A percentile compares a stretch with the other conserved stretches of the same genome.
Conservation (phyloP, 495 filamentous ascomycete genomes). For the Aspergillus steynii region DNA sequence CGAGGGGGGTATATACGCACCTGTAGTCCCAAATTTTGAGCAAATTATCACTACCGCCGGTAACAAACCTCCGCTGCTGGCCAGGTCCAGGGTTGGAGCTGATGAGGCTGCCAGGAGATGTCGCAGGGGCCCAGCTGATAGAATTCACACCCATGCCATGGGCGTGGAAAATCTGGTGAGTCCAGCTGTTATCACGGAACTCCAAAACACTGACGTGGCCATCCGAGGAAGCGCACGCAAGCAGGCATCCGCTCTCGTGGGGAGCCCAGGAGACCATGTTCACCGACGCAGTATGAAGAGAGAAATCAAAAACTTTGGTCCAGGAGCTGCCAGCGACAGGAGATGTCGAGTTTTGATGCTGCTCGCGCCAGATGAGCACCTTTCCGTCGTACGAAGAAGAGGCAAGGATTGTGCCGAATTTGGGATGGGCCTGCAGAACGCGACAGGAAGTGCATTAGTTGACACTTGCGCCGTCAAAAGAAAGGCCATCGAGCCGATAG, state of each 20-base stretch:
- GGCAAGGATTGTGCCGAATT: conserved; percentile 97
- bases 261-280: conserved; percentile 98
- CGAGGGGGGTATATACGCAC: conserved; percentile 30
- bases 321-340: conserved; percentile 55
- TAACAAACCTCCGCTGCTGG: conserved; percentile 77
- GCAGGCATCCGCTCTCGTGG: conserved; percentile 89
- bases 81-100: conserved; percentile 63
- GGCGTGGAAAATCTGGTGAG: conserved; percentile 83
- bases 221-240: conserved; percentile 91
- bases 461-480: neutral
- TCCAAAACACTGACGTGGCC: conserved; percentile 91
- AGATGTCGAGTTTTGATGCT: conserved; percentile 50
- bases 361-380: conserved; percentile 97
- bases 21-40: conserved; percentile 86
- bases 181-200: conserved; percentile 89
- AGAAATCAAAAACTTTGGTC: conserved; percentile 86
- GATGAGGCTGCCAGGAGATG: conserved; percentile 75
- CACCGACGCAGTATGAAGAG: conserved; percentile 87
- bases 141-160: conserved; percentile 93
- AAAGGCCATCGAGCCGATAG: neutral
- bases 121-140: conserved; percentile 90
- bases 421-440: conserved; percentile 74
- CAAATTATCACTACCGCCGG: conserved; percentile 87
- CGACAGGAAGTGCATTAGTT: conserved; percentile 4
- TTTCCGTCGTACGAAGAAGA: conserved; percentile 94